Conservation (phyloP, 371 early-diverging fungal species). For the Cokeromyces recurvatus region DNA sequence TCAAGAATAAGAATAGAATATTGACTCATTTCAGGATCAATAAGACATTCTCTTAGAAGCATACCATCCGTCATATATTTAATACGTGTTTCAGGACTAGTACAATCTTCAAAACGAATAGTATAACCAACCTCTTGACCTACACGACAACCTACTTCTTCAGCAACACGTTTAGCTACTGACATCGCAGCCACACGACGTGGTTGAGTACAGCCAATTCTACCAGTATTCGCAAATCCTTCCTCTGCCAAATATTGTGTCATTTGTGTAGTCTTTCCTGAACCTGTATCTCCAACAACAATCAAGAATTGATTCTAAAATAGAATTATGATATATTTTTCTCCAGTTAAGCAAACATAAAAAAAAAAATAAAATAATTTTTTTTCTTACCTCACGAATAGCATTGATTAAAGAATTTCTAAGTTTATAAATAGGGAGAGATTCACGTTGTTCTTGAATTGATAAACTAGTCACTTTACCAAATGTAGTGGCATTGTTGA, state of each 20-base stretch:
- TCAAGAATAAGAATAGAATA: constrained; percentile 97
- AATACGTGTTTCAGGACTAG: constrained; percentile 88
- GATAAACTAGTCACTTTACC: constrained; percentile 85
- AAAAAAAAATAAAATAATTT: no score
- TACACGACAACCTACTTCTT: constrained; percentile 93
- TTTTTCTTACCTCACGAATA: constrained; percentile 60
- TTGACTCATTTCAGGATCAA: constrained; percentile 77
- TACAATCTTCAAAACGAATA: constrained; percentile 98
- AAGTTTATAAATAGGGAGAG: constrained; percentile 84
- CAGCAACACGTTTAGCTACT: constrained; percentile 98
- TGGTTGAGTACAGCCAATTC: constrained; percentile 99
- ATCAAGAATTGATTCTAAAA: constrained; percentile 82
- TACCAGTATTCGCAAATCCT: constrained; percentile 77
- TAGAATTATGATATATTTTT: background rate
- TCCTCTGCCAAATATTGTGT: constrained; percentile 97
- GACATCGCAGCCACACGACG: constrained; percentile 99
- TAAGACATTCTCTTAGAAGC: constrained; percentile 93
- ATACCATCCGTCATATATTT: constrained; percentile 99
- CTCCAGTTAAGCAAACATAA: no score
- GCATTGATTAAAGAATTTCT: constrained; percentile 79
- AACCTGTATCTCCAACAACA: constrained; percentile 97
- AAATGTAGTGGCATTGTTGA: constrained; percentile 85
- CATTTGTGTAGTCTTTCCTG: constrained; percentile 99
- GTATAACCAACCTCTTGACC: constrained; percentile 98
- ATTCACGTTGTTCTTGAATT: constrained; percentile 91